Conservation (phyloP, 306 rosid species). For the Luffa aegyptiaca region DNA sequence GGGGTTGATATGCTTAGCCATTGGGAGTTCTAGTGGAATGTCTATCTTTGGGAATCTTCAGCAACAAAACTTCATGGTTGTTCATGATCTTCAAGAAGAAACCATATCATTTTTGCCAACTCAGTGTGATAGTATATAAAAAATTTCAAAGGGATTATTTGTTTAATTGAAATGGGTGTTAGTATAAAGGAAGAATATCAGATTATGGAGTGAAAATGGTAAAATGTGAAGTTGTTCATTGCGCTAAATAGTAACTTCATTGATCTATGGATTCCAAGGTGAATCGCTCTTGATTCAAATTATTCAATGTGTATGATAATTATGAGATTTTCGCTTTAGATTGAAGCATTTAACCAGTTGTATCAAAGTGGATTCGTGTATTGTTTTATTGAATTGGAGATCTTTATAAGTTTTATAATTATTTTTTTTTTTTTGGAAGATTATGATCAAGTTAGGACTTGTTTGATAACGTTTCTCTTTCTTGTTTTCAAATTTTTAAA, state of each 20-base stretch:
- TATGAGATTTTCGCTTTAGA: background rate
- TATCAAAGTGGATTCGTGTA: background rate
- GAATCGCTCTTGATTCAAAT: background rate
- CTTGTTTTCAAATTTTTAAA: no score
- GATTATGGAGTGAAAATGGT: background rate
- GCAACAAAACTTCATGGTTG: slow-evolving; percentile 36
- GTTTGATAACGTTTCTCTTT: no score
- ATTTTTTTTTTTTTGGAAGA: no score
- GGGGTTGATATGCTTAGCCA: slow-evolving; percentile 64
- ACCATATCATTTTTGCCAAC: slow-evolving; percentile 32
- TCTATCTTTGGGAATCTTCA: slow-evolving; percentile 52
- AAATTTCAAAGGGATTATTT: background rate
- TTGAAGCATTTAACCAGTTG: no score
- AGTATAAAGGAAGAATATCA: background rate
- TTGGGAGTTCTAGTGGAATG: slow-evolving; percentile 53
- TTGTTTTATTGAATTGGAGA: no score
- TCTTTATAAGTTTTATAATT: no score
- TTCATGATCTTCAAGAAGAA: slow-evolving; percentile 30
- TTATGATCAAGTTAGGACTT: no score
- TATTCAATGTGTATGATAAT: background rate
- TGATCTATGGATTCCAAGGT: background rate
- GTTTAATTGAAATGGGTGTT: background rate
- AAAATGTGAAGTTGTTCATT: background rate
- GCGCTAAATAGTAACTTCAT: background rate
- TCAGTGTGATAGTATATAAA: slow-evolving; percentile 24